Evolutionary conservation across 2,329 filamentous ascomycete species (phyloP).

Genomic region (Penicillium fuscoglaucum): DNA sequence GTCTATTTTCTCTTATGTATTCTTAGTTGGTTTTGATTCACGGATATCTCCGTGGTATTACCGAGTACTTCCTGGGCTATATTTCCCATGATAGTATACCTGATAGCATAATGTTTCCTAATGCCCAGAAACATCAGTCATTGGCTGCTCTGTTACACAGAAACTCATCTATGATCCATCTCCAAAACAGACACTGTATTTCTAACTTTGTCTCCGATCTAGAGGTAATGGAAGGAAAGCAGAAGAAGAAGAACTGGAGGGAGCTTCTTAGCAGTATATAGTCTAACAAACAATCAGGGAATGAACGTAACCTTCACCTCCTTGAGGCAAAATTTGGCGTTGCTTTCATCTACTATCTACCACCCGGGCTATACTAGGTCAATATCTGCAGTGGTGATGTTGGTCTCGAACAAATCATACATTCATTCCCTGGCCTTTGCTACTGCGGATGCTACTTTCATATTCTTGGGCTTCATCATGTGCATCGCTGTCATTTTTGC

Average conservation of each 20-base stretch:
- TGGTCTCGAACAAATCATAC: too few species aligned
- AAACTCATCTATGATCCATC: neutral
- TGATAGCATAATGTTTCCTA: slow-evolving; percentile 6
- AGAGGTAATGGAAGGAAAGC: neutral
- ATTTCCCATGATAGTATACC: neutral
- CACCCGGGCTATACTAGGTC: neutral
- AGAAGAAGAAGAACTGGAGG: too few species aligned
- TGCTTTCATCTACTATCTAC: neutral
- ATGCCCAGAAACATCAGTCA: neutral
- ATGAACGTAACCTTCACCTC: neutral
- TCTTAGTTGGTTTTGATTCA: neutral
- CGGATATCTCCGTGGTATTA: neutral
- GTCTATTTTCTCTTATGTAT: neutral
- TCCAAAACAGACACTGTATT: neutral
- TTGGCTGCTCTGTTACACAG: neutral
- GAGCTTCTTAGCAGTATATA: neutral
- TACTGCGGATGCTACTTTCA: too few species aligned
- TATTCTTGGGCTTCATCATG: too few species aligned
- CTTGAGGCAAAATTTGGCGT: neutral
- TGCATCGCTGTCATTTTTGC: too few species aligned
- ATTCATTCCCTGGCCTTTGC: too few species aligned
- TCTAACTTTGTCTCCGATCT: neutral
- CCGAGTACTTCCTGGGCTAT: neutral
- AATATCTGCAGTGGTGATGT: too few species aligned
- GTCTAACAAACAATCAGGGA: too few species aligned